Base-by-base conservation (phyloP, 495 filamentous ascomycete genomes). In the Staphylotrichum tortipilum region DNA sequence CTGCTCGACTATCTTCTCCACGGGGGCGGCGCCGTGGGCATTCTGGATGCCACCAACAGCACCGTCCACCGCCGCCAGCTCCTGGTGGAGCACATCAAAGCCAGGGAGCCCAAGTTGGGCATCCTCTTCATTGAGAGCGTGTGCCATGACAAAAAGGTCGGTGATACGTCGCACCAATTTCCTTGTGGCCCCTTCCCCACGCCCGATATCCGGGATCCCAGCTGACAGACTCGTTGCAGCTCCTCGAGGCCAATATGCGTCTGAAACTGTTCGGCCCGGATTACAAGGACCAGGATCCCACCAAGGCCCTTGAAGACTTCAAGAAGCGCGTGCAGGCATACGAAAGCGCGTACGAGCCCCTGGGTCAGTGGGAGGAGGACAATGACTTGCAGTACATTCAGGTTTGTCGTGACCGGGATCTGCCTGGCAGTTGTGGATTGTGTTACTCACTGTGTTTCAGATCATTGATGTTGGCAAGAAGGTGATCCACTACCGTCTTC, bases 381-480 rank as follows among this genome's bases (percentile, higher is more conserved):
- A 72, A 90, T 53, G 78, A 86, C 53, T 85, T 95, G 81, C 85
- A 89, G 40, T 98, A 89, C 61, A 88, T 98, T 40, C 81, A 87
- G 70, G 79, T 79, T 66, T 43, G 59, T 50, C 7, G n/a, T 29
- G 3, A 1, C 30, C 1, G 7, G 26, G 11, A n/a, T n/a, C 3
- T 17, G 19, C n/a, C n/a, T n/a, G 2, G 7, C 6, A 28, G 2
- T 5, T 17, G 10, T n/a, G 6, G 9, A 17, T 3, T 33, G 17
- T n/a, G 4, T 14, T 45, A 7, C 46, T 49, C 17, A 61, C 29
- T 24, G 17, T 10, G 18, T 5, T n/a, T 29, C 67, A 89, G 76
- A 95, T 98, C 88, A 94, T 95, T 40, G 92, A 98, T 64, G 92
- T 98, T 18, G 92, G 92, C 31, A 82, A 90, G 33, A 97, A 98